Percentiles rank a stretch among this genome's conserved stretches.
phyloP scores from a whole-genome alignment of 2,329 filamentous ascomycete species.

The Botryotinia calthae region DNA sequence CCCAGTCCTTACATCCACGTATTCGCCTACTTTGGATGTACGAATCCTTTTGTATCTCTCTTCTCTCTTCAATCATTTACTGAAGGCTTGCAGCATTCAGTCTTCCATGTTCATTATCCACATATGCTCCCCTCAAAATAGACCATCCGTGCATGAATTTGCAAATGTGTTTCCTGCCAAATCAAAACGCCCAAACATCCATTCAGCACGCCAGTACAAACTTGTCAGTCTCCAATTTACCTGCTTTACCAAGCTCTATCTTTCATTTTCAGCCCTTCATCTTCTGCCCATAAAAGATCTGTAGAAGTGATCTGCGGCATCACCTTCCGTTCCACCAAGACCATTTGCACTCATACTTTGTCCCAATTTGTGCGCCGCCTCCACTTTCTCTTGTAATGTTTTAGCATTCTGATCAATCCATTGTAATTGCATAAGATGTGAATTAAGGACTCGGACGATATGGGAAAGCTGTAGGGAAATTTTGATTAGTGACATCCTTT shows the following conservation, averaged over 20 bases:
- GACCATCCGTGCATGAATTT: conserved; percentile 8
- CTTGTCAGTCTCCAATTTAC: not conserved
- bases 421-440: conserved; percentile 86
- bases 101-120: conserved; percentile 14
- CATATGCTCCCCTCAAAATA: conserved; percentile 3
- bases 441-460: conserved; percentile 92
- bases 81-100: not conserved
- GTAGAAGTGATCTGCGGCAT: conserved; percentile 86
- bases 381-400: conserved; percentile 77
- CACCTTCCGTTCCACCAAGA: conserved; percentile 60
- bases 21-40: not conserved
- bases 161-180: conserved; percentile 4
- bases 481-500: conserved; percentile 23
- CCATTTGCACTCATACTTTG: conserved; percentile 55
- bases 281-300: conserved; percentile 79
- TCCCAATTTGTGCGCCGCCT: conserved; percentile 75
- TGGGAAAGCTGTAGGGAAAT: conserved; percentile 68
- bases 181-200: conserved; percentile 14
- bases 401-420: conserved; percentile 87
- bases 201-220: not conserved
- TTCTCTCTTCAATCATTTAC: not conserved
- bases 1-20: not conserved
- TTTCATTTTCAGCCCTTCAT: conserved; percentile 20
- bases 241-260: not conserved
- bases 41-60: not conserved